These are phyloP conservation scores for Pichia rugopelliculosa DNA, from an alignment of 805 yeast genomes.

Conservation along the genomic window DNA sequence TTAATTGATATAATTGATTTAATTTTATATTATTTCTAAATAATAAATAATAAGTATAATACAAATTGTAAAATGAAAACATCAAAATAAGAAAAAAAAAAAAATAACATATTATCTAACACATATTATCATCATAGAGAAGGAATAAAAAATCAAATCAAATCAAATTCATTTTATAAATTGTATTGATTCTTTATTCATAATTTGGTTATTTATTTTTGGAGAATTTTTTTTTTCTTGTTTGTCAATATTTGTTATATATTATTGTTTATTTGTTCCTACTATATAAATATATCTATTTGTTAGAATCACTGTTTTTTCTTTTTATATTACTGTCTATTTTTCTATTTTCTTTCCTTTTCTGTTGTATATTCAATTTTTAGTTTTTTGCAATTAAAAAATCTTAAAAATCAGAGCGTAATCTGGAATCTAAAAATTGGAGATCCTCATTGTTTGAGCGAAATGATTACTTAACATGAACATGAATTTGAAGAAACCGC, in stretches of 20 bases:
- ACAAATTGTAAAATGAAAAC: not conserved
- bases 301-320: not conserved
- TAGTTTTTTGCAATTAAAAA: not conserved
- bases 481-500: not conserved
- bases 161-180: not conserved
- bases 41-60: not conserved
- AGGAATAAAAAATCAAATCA: not conserved
- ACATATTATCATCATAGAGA: not conserved
- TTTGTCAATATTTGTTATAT: not conserved
- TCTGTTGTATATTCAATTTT: not conserved
- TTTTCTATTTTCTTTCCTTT: not conserved
- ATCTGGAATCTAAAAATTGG: too few relatives aligned
- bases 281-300: not conserved
- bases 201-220: too few relatives aligned
- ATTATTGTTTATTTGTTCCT: not conserved
- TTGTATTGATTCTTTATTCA: not conserved
- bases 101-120: conserved; percentile 11
- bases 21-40: not conserved
- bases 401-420: too few relatives aligned
- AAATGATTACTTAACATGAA: not conserved
- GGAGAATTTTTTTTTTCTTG: not conserved
- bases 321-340: not conserved
- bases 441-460: too few relatives aligned
- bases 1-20: not conserved
- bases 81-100: too few relatives aligned